A percentile compares a stretch with the other conserved stretches of the same genome.
phyloP scores from a whole-genome alignment of 1,284 basidiomycete genomes.

The Gymnopus androsaceus region DNA sequence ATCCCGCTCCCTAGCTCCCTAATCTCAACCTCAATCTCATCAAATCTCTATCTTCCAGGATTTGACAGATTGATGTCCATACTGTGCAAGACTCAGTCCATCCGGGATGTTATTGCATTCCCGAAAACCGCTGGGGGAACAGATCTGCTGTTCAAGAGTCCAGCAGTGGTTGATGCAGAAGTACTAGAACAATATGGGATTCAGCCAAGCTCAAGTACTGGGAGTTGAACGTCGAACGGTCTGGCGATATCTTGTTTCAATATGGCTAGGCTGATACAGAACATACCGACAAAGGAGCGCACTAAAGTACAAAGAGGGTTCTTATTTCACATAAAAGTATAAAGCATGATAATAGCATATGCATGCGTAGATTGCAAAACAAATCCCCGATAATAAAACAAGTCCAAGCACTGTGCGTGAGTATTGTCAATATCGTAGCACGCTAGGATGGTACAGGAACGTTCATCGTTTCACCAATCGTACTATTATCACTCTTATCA shows the following conservation, averaged over 20 bases:
- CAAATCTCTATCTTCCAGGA: slow-evolving; percentile 50
- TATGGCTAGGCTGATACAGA: slow-evolving; percentile 2
- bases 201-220: no score
- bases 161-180: slow-evolving; percentile 58
- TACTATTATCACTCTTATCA: slow-evolving; percentile 33
- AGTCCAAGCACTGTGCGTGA: slow-evolving; percentile 6
- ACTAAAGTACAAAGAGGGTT: background rate
- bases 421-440: slow-evolving; percentile 1
- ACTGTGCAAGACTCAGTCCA: slow-evolving; percentile 80
- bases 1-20: slow-evolving; percentile 22
- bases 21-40: no score
- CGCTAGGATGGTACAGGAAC: slow-evolving; percentile 24
- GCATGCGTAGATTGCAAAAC: slow-evolving; percentile 12
- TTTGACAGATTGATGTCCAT: slow-evolving; percentile 93
- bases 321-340: background rate
- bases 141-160: slow-evolving; percentile 90
- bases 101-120: slow-evolving; percentile 95
- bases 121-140: slow-evolving; percentile 85
- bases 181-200: slow-evolving; percentile 69
- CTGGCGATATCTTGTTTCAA: no score
- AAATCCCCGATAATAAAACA: slow-evolving; percentile 24
- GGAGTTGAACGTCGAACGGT: no score
- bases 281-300: background rate
- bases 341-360: background rate
- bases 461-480: slow-evolving; percentile 20